phyloP scores from a whole-genome alignment of 2,329 filamentous ascomycete species.

The Colletotrichum sp. region DNA sequence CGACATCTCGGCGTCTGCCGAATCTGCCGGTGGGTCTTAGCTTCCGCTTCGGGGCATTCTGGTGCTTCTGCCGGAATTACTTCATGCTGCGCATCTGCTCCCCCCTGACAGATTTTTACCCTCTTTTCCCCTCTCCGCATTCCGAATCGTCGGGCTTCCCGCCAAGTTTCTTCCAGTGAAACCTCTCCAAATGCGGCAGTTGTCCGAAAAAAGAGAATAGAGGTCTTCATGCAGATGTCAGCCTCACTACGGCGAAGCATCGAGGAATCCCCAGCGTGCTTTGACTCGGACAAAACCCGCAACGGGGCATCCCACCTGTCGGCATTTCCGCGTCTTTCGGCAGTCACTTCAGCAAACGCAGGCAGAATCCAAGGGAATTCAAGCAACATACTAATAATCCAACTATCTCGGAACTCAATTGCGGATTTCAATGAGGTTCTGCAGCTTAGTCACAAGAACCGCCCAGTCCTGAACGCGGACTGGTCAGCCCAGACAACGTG shows the following conservation, averaged over 20 bases:
- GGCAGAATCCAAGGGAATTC: background rate
- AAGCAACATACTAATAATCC: background rate
- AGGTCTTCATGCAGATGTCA: background rate
- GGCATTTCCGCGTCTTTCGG: constrained; percentile 1
- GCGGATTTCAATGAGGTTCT: background rate
- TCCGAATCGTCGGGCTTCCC: background rate
- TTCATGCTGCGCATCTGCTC: background rate
- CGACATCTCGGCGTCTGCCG: background rate
- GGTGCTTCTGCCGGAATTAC: background rate
- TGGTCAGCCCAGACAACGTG: background rate
- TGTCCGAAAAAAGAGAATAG: background rate
- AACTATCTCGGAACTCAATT: background rate
- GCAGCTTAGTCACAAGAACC: background rate
- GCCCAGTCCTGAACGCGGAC: background rate
- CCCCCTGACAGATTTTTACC: background rate
- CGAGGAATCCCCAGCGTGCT: background rate
- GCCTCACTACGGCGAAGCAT: background rate
- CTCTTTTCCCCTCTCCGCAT: background rate
- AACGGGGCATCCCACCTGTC: background rate
- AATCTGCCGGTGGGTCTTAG: background rate
- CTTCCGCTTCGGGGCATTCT: background rate
- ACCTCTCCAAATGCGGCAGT: background rate
- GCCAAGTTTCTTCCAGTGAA: background rate
- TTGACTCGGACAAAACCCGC: background rate
- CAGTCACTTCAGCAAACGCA: background rate